phyloP scores from a whole-genome alignment of 352 stramenopile genomes.

The Phytophthora boehmeriae region DNA sequence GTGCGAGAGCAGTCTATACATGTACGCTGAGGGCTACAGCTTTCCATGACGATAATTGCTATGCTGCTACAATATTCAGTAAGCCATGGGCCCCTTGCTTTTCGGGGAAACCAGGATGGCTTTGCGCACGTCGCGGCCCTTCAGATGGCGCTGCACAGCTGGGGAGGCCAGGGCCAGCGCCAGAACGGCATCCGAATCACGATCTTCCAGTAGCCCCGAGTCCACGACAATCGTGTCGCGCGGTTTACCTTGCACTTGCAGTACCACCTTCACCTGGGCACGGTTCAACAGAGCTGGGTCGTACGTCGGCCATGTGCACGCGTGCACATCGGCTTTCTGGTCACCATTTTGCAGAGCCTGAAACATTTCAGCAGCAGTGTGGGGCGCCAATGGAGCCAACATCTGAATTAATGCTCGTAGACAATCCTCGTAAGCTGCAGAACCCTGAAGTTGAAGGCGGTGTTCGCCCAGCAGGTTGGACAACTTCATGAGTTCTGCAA shows the following conservation, averaged over 20 bases:
- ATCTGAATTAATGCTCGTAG: slow-evolving; percentile 75
- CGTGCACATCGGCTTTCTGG: slow-evolving; percentile 58
- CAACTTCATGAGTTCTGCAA: slow-evolving; percentile 92
- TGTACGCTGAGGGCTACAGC: too few species aligned
- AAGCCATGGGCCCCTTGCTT: slow-evolving; percentile 78
- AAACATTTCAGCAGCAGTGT: slow-evolving; percentile 85
- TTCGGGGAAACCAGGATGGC: slow-evolving; percentile 81
- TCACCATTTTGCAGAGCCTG: slow-evolving; percentile 44
- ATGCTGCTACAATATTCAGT: slow-evolving; percentile 79
- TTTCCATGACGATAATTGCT: slow-evolving; percentile 5
- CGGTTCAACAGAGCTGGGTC: slow-evolving; percentile 59
- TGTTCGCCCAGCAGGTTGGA: slow-evolving; percentile 78
- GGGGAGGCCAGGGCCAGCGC: slow-evolving; percentile 58
- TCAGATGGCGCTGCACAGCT: slow-evolving; percentile 70
- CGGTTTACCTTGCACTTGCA: slow-evolving; percentile 82
- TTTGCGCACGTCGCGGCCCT: slow-evolving; percentile 69
- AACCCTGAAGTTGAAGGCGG: slow-evolving; percentile 36
- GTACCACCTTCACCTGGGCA: slow-evolving; percentile 81
- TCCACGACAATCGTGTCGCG: slow-evolving; percentile 76
- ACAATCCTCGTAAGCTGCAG: slow-evolving; percentile 53
- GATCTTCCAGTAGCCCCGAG: slow-evolving; percentile 44
- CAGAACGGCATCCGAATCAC: slow-evolving; percentile 68
- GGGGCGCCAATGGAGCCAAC: slow-evolving; percentile 78
- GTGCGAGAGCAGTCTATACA: too few species aligned
- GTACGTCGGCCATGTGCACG: slow-evolving; percentile 61